A percentile compares a stretch with the other conserved stretches of the same genome.
Conservation (phyloP, 176 grass and related monocot genomes). For the Oryza punctata region DNA sequence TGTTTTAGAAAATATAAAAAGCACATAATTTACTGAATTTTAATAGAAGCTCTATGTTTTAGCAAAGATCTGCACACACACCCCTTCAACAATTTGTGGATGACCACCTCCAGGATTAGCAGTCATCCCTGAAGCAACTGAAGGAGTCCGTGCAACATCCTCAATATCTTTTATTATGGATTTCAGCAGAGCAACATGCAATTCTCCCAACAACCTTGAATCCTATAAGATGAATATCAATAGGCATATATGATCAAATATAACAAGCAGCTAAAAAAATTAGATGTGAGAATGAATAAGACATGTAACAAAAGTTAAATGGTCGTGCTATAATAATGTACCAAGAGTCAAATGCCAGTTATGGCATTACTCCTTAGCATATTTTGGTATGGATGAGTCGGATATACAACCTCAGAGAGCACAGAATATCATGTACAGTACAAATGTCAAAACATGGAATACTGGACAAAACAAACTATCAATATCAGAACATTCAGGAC, state of each 20-base stretch:
- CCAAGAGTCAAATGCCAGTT: conserved; percentile 22
- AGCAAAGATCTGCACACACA: conserved; percentile 34
- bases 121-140: conserved; percentile 68
- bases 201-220: conserved; percentile 83
- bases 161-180: conserved; percentile 95
- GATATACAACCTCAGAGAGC: background rate
- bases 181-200: conserved; percentile 86
- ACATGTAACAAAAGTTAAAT: conserved; percentile 21
- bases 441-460: background rate
- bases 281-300: background rate
- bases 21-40: background rate
- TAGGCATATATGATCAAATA: background rate
- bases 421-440: conserved; percentile 20
- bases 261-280: conserved; percentile 3
- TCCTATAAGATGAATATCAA: conserved; percentile 55
- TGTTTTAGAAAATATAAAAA: conserved; percentile 1
- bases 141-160: conserved; percentile 79
- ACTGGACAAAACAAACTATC: background rate
- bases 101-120: conserved; percentile 79
- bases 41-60: conserved; percentile 13
- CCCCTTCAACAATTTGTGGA: conserved; percentile 87
- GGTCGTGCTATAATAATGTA: background rate
- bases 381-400: background rate
- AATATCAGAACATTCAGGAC: conserved; percentile 1
- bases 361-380: conserved; percentile 20